A percentile compares a stretch with the other conserved stretches of the same genome.
Conservation (phyloP, 352 stramenopile species). For the Globisporangium cystogenes region DNA sequence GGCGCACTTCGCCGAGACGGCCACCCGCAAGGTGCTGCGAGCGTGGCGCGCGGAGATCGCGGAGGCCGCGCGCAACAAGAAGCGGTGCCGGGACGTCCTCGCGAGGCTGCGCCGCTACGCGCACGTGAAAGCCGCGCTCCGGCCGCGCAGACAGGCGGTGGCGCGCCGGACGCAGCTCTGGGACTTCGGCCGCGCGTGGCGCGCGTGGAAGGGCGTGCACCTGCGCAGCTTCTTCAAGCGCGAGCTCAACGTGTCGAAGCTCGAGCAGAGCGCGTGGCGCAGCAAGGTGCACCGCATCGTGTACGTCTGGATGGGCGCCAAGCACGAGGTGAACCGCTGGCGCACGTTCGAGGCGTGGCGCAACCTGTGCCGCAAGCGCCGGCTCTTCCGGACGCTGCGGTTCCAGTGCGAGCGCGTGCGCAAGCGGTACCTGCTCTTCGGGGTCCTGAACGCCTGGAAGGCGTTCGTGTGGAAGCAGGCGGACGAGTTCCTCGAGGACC, state of each 20-base stretch:
- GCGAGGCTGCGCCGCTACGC: constrained; percentile 25
- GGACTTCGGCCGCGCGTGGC: constrained; percentile 23
- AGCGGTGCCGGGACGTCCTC: constrained; percentile 24
- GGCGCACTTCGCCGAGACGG: constrained; percentile 10
- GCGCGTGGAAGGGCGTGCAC: constrained; percentile 46
- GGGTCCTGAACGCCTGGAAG: constrained; percentile 55
- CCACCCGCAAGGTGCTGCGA: constrained; percentile 12
- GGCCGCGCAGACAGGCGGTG: constrained; percentile 31
- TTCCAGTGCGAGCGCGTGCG: constrained; percentile 35
- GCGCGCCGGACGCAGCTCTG: constrained; percentile 9
- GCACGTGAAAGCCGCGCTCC: constrained; percentile 25
- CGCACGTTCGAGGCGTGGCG: constrained; percentile 43
- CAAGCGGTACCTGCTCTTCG: constrained; percentile 35
- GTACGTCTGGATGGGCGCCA: constrained; percentile 39
- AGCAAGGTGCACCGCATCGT: constrained; percentile 42
- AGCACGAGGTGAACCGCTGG: constrained; percentile 22
- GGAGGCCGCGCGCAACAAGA: constrained; percentile 35
- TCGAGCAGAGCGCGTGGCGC: constrained; percentile 42
- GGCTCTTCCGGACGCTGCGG: constrained; percentile 40
- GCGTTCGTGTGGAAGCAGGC: constrained; percentile 55
- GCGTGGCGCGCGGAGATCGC: constrained; percentile 51
- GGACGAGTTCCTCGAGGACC: constrained; percentile 53
- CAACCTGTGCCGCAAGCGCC: constrained; percentile 34
- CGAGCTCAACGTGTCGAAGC: constrained; percentile 39
- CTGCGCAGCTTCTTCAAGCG: constrained; percentile 52